phyloP scores from a whole-genome alignment of 495 filamentous ascomycete genomes.

The Tuber brumale region DNA sequence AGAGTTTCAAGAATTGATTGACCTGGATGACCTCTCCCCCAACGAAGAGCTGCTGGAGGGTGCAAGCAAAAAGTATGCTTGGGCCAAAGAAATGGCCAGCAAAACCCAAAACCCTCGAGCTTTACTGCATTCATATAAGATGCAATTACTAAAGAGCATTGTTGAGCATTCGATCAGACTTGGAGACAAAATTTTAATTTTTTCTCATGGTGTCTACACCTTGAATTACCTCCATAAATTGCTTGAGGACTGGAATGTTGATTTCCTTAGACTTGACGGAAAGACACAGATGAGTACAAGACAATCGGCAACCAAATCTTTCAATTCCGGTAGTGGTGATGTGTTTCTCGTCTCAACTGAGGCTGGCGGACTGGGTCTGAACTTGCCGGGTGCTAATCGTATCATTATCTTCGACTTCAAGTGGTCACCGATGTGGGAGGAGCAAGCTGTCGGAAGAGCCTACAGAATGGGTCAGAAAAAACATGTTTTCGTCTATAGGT shows the following conservation, averaged over 20 bases:
- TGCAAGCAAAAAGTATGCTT: constrained; percentile 31
- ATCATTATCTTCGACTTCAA: constrained; percentile 80
- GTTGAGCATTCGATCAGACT: constrained; percentile 53
- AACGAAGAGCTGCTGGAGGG: constrained; percentile 35
- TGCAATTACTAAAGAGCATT: constrained; percentile 59
- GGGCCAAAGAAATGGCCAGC: constrained; percentile 42
- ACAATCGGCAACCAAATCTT: constrained; percentile 56
- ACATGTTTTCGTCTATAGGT: constrained; percentile 79
- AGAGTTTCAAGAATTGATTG: constrained; percentile 33
- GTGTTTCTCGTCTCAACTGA: constrained; percentile 76
- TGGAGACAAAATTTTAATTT: constrained; percentile 71
- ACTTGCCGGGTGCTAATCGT: constrained; percentile 77
- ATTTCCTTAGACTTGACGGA: constrained; percentile 62
- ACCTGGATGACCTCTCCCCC: constrained; percentile 12
- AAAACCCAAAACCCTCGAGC: constrained; percentile 36
- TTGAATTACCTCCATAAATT: constrained; percentile 61
- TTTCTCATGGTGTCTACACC: constrained; percentile 65
- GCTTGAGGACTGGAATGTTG: constrained; percentile 46
- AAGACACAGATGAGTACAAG: constrained; percentile 49
- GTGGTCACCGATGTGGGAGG: constrained; percentile 74
- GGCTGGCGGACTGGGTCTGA: constrained; percentile 76
- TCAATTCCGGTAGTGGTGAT: constrained; percentile 51
- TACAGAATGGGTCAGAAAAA: constrained; percentile 84
- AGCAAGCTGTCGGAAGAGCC: constrained; percentile 81
- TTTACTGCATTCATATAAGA: constrained; percentile 56